phyloP scores from a whole-genome alignment of 352 stramenopile genomes.

The Hyaloperonospora arabidopsidis region DNA sequence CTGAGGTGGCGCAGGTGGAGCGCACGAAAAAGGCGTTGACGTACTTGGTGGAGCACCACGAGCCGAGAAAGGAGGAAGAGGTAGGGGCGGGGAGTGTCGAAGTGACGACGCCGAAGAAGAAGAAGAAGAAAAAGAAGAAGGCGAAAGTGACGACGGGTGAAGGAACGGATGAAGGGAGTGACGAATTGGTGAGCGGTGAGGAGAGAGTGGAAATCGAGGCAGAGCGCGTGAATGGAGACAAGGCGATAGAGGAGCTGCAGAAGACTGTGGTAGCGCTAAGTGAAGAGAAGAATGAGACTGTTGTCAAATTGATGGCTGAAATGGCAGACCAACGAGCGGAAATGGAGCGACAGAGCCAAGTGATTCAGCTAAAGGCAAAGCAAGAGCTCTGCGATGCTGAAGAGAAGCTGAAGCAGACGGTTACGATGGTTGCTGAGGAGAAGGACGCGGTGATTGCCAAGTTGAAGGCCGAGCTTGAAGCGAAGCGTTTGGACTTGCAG shows the following conservation, averaged over 20 bases:
- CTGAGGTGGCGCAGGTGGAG: constrained; percentile 28
- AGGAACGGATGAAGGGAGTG: neutral
- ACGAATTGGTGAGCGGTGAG: constrained; percentile 5
- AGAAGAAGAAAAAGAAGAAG: constrained; percentile 29
- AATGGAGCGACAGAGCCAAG: constrained; percentile 10
- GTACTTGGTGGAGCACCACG: constrained; percentile 23
- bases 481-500: constrained; percentile 15
- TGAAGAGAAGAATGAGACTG: constrained; percentile 21
- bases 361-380: constrained; percentile 20
- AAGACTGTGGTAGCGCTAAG: constrained; percentile 15
- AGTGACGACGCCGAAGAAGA: constrained; percentile 12
- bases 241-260: constrained; percentile 16
- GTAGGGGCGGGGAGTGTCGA: constrained; percentile 2
- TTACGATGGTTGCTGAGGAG: constrained; percentile 15
- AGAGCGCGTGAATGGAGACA: constrained; percentile 14
- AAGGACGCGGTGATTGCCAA: constrained; percentile 22
- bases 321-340: constrained; percentile 19
- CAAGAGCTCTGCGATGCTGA: constrained; percentile 18
- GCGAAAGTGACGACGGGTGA: constrained; percentile 8
- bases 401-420: constrained; percentile 23
- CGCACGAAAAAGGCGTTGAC: constrained; percentile 31
- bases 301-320: constrained; percentile 19
- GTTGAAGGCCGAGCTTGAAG: constrained; percentile 27
- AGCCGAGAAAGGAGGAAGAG: constrained; percentile 16
- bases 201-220: constrained; percentile 19